Conservation (phyloP, 164 flowering plant species). For the Magnolia kwangsiensis region DNA sequence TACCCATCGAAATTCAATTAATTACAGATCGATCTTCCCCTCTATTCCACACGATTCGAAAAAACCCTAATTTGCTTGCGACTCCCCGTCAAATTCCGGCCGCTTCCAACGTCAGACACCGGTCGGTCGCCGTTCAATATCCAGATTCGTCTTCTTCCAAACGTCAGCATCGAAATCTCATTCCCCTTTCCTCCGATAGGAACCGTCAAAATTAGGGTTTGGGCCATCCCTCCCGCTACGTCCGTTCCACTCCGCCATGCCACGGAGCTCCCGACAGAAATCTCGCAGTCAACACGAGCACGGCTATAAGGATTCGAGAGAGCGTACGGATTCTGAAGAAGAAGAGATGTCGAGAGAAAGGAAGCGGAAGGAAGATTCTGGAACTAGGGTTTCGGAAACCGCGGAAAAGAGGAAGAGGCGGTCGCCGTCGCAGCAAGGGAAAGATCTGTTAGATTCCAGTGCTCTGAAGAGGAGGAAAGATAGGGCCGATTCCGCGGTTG, state of each 20-base stretch:
- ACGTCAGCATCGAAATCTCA: neutral
- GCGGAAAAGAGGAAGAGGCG: slow-evolving; percentile 24
- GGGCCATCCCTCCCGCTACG: neutral
- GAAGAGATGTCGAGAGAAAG: slow-evolving; percentile 13
- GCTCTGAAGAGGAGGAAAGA: slow-evolving; percentile 24
- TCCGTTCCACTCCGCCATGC: slow-evolving; percentile 30
- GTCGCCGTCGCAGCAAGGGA: slow-evolving; percentile 6
- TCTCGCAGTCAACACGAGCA: slow-evolving; percentile 46
- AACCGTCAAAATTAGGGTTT: neutral
- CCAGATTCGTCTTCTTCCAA: neutral
- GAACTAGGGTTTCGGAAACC: slow-evolving; percentile 24
- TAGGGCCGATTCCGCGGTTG: slow-evolving; percentile 15
- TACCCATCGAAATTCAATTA: neutral
- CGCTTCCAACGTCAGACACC: neutral
- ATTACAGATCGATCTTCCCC: neutral
- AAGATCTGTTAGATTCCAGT: slow-evolving; percentile 8
- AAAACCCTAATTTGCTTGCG: neutral
- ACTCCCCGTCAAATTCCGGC: neutral
- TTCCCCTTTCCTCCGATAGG: neutral
- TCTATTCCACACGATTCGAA: neutral
- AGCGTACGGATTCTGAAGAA: slow-evolving; percentile 31
- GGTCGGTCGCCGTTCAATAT: neutral
- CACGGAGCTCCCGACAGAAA: slow-evolving; percentile 61
- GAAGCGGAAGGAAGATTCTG: slow-evolving; percentile 17
- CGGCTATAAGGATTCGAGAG: slow-evolving; percentile 36